Evolutionary conservation across 2,329 filamentous ascomycete species (phyloP), one percentile per base, ranked within the genome.

Genomic region (Corinectria fuckeliana): DNA sequence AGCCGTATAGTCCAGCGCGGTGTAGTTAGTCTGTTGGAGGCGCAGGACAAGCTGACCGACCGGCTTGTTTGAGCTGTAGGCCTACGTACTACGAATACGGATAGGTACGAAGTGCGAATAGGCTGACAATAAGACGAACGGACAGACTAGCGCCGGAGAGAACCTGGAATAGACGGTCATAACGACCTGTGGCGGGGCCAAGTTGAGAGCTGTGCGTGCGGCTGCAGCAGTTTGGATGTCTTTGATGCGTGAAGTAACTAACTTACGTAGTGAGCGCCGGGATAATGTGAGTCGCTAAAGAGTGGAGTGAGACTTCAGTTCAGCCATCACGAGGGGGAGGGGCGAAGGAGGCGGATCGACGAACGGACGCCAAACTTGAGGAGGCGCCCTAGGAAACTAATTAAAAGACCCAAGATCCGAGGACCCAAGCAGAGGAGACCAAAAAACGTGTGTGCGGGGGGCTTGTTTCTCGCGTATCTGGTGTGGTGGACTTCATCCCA

Each of bases 391-490:
- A n/a, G n/a, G n/a, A n/a, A n/a, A n/a, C n/a, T n/a, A n/a, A n/a
- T n/a, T n/a, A n/a, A n/a, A n/a, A n/a, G n/a, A n/a, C n/a, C n/a
- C n/a, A n/a, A n/a, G n/a, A n/a, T n/a, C n/a, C n/a, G n/a, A n/a
- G n/a, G n/a, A n/a, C n/a, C n/a, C n/a, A n/a, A n/a, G n/a, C n/a
- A n/a, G n/a, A n/a, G n/a, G n/a, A n/a, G n/a, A n/a, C n/a, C n/a
- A n/a, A n/a, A n/a, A n/a, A n/a, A n/a, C n/a, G 26, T 32, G 11
- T 39, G 47, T 28, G 26, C 25, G 56, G 57, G 66, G 66, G 66
- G 65, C 59, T 64, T 64, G 65, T 58, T 68, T 65, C 64, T 69
- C 67, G 67, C 67, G 63, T 69, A 67, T 69, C 67, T 70, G 50
- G 62, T 53, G 56, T 60, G 41, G 52, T 36, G 59, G 55, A 59